phyloP scores from a whole-genome alignment of 495 filamentous ascomycete genomes.

The Lineolata rhizophorae region DNA sequence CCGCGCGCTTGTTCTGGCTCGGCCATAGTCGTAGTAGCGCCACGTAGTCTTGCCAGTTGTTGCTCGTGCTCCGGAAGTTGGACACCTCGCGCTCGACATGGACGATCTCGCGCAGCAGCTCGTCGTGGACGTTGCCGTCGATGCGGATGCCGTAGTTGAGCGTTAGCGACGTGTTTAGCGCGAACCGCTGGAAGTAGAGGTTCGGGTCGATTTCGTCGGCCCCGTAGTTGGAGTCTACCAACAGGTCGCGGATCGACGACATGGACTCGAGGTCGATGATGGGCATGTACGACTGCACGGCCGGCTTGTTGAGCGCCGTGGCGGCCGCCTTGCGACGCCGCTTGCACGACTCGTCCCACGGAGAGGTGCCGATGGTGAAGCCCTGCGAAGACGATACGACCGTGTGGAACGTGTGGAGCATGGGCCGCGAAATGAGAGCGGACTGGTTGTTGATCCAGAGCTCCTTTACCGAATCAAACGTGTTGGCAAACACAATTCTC shows the following conservation, averaged over 20 bases:
- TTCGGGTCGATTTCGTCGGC: constrained; percentile 36
- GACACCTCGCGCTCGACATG: constrained; percentile 39
- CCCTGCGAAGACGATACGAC: constrained; percentile 47
- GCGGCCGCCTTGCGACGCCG: constrained; percentile 46
- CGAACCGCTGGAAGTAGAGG: constrained; percentile 42
- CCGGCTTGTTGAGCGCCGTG: constrained; percentile 43
- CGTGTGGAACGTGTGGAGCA: constrained; percentile 49
- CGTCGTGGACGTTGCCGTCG: constrained; percentile 31
- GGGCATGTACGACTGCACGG: constrained; percentile 44
- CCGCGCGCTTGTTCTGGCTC: constrained; percentile 28
- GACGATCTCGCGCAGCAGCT: constrained; percentile 35
- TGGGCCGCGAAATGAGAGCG: constrained; percentile 46
- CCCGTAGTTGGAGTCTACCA: constrained; percentile 30
- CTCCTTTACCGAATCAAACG: constrained; percentile 41
- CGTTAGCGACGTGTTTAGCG: constrained; percentile 41
- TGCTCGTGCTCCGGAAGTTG: constrained; percentile 42
- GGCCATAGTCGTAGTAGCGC: constrained; percentile 35
- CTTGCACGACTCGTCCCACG: constrained; percentile 58
- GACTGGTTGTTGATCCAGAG: constrained; percentile 54
- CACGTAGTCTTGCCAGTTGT: constrained; percentile 52
- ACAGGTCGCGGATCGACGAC: constrained; percentile 40
- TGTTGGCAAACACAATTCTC: constrained; percentile 49
- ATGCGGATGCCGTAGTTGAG: constrained; percentile 45
- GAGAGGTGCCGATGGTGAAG: constrained; percentile 52
- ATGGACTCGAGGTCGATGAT: constrained; percentile 48